phyloP scores from a whole-genome alignment of 2,329 filamentous ascomycete genomes.

The Phaeophleospora eucalypticola region DNA sequence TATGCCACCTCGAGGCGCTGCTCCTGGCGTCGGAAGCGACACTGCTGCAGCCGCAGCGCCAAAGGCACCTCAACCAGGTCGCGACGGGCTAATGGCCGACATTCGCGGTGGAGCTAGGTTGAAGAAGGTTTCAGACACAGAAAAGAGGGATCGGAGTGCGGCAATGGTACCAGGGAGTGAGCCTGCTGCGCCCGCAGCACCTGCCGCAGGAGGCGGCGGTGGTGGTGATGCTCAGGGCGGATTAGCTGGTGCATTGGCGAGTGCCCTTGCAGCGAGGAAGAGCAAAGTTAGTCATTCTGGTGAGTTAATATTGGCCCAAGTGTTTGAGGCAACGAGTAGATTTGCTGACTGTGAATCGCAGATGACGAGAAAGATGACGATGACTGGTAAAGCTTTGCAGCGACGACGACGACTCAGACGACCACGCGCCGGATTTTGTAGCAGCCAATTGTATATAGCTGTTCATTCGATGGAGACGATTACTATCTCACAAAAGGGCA shows the following conservation, averaged over 20 bases:
- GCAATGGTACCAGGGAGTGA: slow-evolving; percentile 56
- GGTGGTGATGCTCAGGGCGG: slow-evolving; percentile 44
- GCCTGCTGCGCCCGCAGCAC: slow-evolving; percentile 52
- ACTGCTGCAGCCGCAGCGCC: slow-evolving; percentile 18
- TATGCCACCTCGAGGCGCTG: slow-evolving; percentile 44
- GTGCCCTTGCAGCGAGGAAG: slow-evolving; percentile 80
- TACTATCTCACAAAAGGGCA: too few relatives aligned
- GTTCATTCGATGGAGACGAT: neutral
- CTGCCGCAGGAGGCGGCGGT: slow-evolving; percentile 54
- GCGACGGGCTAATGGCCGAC: slow-evolving; percentile 62
- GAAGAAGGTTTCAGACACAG: slow-evolving; percentile 67
- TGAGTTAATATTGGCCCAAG: slow-evolving; percentile 52
- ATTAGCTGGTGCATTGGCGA: slow-evolving; percentile 60
- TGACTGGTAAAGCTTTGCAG: slow-evolving; percentile 54
- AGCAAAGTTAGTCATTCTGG: slow-evolving; percentile 92
- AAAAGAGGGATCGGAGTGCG: slow-evolving; percentile 68
- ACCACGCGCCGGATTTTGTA: neutral
- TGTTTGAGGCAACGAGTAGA: neutral
- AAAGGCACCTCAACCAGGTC: slow-evolving; percentile 35
- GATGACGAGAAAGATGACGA: slow-evolving; percentile 75
- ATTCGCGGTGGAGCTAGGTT: slow-evolving; percentile 64
- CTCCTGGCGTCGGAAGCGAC: slow-evolving; percentile 48
- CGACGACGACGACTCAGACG: neutral
- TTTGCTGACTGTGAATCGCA: slow-evolving; percentile 38
- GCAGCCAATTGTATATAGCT: slow-evolving; percentile 1